Conservation (phyloP, 148 eudicot genomes). For the Talinum fruticosum region DNA sequence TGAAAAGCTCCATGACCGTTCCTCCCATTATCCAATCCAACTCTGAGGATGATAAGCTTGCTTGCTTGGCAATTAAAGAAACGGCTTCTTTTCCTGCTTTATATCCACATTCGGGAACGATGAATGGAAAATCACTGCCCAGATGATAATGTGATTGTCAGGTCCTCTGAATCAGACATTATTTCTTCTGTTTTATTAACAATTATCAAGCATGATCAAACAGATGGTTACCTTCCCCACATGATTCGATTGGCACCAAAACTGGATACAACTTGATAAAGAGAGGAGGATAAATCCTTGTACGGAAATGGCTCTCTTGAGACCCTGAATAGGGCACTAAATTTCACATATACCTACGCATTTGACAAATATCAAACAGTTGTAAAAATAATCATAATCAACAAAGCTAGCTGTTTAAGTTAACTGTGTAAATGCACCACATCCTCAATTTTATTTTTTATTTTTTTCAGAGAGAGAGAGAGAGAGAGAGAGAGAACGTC, state of each 20-base stretch:
- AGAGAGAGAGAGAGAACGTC: too few species aligned
- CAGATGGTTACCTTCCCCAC: constrained; percentile 82
- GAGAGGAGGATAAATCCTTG: constrained; percentile 49
- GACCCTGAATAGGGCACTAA: constrained; percentile 88
- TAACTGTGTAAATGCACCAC: too few species aligned
- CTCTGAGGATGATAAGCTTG: constrained; percentile 46
- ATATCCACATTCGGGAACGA: constrained; percentile 78
- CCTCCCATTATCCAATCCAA: constrained; percentile 75
- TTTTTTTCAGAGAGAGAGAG: too few species aligned
- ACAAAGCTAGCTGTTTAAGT: background rate
- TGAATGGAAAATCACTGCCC: constrained; percentile 86
- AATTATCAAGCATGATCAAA: background rate
- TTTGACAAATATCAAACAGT: background rate
- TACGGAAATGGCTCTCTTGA: constrained; percentile 73
- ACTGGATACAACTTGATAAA: constrained; percentile 55
- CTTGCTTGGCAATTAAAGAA: constrained; percentile 38
- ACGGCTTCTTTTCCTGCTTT: constrained; percentile 68
- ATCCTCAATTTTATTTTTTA: too few species aligned
- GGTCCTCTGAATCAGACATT: background rate
- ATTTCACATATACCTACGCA: constrained; percentile 71
- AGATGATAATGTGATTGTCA: background rate
- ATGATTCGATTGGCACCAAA: constrained; percentile 87
- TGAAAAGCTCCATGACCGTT: constrained; percentile 56
- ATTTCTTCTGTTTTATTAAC: background rate
- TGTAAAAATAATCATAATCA: background rate